phyloP scores from a whole-genome alignment of 2,329 filamentous ascomycete species.

The Fusarium veterinarium region DNA sequence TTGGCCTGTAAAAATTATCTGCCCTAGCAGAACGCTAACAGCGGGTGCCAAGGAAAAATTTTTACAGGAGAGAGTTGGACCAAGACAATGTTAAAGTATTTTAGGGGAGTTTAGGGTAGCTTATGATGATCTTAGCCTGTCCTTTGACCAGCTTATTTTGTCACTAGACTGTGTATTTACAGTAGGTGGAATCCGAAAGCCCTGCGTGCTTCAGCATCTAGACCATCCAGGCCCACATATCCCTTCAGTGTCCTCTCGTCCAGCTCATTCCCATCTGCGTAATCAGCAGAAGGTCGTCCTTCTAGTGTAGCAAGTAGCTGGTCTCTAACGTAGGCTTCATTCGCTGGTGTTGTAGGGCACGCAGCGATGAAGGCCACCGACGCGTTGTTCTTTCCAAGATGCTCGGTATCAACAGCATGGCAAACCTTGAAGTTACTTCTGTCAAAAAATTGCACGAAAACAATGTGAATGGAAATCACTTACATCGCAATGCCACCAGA shows the following conservation, averaged over 20 bases:
- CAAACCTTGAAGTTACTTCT: neutral
- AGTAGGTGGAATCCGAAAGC: neutral
- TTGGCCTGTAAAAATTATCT: no score
- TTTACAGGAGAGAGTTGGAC: no score
- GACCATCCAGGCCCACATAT: neutral
- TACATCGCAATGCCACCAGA: slow-evolving; percentile 57
- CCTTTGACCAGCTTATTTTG: no score
- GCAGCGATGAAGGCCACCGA: slow-evolving; percentile 4
- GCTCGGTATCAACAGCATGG: slow-evolving; percentile 1
- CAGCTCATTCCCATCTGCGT: neutral
- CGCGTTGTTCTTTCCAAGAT: neutral
- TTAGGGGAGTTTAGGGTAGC: no score
- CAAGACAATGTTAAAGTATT: no score
- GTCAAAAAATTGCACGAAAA: neutral
- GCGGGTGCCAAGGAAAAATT: no score
- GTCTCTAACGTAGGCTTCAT: neutral
- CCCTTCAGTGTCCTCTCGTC: neutral
- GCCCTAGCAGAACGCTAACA: no score
- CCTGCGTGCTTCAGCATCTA: neutral
- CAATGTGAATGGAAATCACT: slow-evolving; percentile 2
- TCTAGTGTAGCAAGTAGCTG: neutral
- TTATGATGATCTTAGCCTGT: no score
- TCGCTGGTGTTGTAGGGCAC: neutral
- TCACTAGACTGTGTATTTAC: neutral
- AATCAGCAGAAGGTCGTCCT: neutral